These are phyloP conservation scores for Euphorbia pulcherrima DNA, from an alignment of 345 rosid genomes.

Conservation along the genomic window DNA sequence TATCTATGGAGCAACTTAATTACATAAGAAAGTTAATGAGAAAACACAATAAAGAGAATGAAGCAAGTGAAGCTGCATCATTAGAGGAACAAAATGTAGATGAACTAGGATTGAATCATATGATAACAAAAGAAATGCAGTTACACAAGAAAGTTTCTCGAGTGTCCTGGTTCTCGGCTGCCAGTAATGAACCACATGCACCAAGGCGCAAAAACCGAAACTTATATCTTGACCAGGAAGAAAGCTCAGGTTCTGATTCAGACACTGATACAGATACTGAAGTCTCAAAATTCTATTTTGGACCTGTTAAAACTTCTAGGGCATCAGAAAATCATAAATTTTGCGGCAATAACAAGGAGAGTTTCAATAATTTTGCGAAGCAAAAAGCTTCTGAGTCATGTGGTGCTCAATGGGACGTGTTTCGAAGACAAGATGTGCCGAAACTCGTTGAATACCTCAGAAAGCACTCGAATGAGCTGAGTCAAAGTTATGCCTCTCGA, in stretches of 20 bases:
- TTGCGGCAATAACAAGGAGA: conserved; percentile 28
- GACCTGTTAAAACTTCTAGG: conserved; percentile 30
- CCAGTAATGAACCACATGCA: conserved; percentile 23
- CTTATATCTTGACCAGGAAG: conserved; percentile 28
- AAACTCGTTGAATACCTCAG: conserved; percentile 69
- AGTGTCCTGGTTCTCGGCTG: conserved; percentile 38
- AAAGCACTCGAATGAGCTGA: conserved; percentile 58
- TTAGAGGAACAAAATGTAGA: conserved; percentile 29
- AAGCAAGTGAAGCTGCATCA: conserved; percentile 25
- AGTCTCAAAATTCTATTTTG: conserved; percentile 33
- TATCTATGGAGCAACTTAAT: conserved; percentile 72
- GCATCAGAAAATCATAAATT: conserved; percentile 30
- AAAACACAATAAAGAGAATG: conserved; percentile 42
- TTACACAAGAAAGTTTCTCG: conserved; percentile 32
- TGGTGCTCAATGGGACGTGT: conserved; percentile 94
- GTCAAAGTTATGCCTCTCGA: conserved; percentile 28
- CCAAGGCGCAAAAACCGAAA: conserved; percentile 22
- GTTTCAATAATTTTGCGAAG: conserved; percentile 24
- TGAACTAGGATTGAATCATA: conserved; percentile 27
- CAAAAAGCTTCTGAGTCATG: conserved; percentile 39
- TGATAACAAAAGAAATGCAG: conserved; percentile 30
- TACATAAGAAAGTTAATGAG: conserved; percentile 66
- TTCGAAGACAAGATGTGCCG: conserved; percentile 81
- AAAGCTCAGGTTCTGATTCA: conserved; percentile 37
- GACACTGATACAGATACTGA: conserved; percentile 44